A percentile compares a stretch with the other conserved stretches of the same genome.
These are phyloP conservation scores for Neurospora crassa DNA, from an alignment of 2,329 filamentous ascomycete species.

Conservation along the genomic window DNA sequence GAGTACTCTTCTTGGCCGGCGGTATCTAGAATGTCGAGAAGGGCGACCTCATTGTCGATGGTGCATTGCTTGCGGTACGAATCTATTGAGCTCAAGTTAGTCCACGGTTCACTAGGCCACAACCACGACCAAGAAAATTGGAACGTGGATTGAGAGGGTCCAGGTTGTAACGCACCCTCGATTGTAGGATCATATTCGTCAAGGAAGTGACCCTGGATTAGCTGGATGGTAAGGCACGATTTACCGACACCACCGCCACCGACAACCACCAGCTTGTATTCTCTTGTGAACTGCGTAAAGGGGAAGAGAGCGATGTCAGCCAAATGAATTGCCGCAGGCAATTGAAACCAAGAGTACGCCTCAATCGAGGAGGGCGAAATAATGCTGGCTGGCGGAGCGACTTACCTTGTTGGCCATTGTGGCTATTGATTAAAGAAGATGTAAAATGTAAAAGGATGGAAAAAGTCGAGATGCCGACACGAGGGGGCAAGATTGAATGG, in stretches of 20 bases:
- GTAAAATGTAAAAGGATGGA: neutral
- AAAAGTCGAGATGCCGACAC: neutral
- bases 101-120: neutral
- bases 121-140: neutral
- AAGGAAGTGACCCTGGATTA: conserved; percentile 93
- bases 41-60: conserved; percentile 94
- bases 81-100: conserved; percentile 45
- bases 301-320: conserved; percentile 5
- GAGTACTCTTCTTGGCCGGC: conserved; percentile 99
- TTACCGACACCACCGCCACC: conserved; percentile 98
- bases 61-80: conserved; percentile 99
- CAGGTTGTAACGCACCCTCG: conserved; percentile 57
- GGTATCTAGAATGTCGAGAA: conserved; percentile 96
- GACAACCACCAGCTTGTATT: conserved; percentile 95
- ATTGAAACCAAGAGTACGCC: neutral
- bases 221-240: conserved; percentile 96
- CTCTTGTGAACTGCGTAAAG: conserved; percentile 62
- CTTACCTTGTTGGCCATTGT: neutral
- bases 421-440: neutral
- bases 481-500: neutral
- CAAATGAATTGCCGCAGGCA: conserved; percentile 4
- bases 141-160: neutral
- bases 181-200: conserved; percentile 99
- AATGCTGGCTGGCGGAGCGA: neutral
- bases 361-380: neutral